Evolutionary conservation across 352 stramenopile species (phyloP), one percentile per base, ranked within the genome.

Genomic region (Phytophthora uliginosa): DNA sequence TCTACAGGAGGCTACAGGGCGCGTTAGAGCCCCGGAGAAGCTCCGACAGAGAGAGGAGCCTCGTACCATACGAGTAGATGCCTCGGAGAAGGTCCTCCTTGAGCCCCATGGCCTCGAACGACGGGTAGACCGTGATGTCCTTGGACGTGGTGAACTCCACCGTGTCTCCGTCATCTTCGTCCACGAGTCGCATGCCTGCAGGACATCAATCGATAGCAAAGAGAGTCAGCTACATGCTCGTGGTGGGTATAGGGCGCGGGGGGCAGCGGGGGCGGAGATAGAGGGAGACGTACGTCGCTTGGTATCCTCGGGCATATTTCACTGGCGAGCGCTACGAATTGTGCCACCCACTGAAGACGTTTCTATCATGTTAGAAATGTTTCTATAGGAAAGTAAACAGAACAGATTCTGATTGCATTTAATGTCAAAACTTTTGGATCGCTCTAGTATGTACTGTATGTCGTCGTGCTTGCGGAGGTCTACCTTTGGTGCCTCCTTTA

Each of bases 61-160:
- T 33, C 66, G 18, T 75, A 86, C 78, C 91, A 54, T 96, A 97
- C 2, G 84, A 87, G 78, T 95, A 96, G 42, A 99, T 95, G 40
- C 95, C 94, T 38, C 92, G 83, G 12, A 99, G 79, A 26, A 99
- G 77, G 58, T 98, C 91, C 66, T 98, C 92, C 60, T 98, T 98
- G 51, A 98, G 81, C 15, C 85, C 89, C 90, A 99, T 97, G 28
- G 78, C 83, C 52, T 98, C 93, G 72, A 98, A 98, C 12, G 81
- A 96, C n/a, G 87, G 72, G 63, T 82, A 94, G 50, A 96, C 78
- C 22, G 96, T 85, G 59, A 98, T 88, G 70, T 97, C 90, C 56
- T 92, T 93, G n/a, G 91, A 95, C 47, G 94, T 95, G 47, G 93
- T 97, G 68, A 98, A 97, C 80, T 98, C 93, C 50, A 97, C 83